Conservation (phyloP, 208 protist genomes). For the Lotmaria passim region DNA sequence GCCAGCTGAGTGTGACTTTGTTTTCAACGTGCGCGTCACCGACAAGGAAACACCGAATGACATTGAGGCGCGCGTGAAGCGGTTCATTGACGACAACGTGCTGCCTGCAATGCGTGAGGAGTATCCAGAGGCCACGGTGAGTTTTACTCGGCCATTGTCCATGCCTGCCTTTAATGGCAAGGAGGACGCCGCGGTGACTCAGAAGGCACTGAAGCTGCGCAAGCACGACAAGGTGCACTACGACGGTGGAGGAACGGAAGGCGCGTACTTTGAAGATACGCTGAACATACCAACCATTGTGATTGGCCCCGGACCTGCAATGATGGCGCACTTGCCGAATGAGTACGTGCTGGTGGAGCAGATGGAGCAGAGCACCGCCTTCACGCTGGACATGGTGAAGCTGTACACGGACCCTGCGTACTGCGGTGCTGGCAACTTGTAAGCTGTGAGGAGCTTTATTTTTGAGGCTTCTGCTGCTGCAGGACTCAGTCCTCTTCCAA, state of each 20-base stretch:
- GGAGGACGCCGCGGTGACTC: conserved; percentile 44
- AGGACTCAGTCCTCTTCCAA: too few species aligned
- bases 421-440: conserved; percentile 22
- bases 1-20: conserved; percentile 50
- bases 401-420: conserved; percentile 32
- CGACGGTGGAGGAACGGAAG: conserved; percentile 51
- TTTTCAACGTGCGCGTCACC: conserved; percentile 46
- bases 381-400: conserved; percentile 43
- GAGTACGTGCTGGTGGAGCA: conserved; percentile 53
- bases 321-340: conserved; percentile 63
- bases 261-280: conserved; percentile 60
- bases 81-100: conserved; percentile 39
- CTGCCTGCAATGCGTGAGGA: conserved; percentile 51
- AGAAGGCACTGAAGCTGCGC: conserved; percentile 27
- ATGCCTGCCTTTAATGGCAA: conserved; percentile 40
- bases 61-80: conserved; percentile 35
- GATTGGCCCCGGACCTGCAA: conserved; percentile 49
- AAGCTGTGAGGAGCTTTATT: too few species aligned
- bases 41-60: conserved; percentile 27
- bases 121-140: conserved; percentile 41
- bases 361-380: conserved; percentile 38
- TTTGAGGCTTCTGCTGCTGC: too few species aligned
- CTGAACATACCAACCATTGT: conserved; percentile 56
- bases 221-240: conserved; percentile 19
- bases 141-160: conserved; percentile 3